A percentile compares a stretch with the other conserved stretches of the same genome.
phyloP scores from a whole-genome alignment of 1,284 basidiomycete species.

The Tilletia caries region DNA sequence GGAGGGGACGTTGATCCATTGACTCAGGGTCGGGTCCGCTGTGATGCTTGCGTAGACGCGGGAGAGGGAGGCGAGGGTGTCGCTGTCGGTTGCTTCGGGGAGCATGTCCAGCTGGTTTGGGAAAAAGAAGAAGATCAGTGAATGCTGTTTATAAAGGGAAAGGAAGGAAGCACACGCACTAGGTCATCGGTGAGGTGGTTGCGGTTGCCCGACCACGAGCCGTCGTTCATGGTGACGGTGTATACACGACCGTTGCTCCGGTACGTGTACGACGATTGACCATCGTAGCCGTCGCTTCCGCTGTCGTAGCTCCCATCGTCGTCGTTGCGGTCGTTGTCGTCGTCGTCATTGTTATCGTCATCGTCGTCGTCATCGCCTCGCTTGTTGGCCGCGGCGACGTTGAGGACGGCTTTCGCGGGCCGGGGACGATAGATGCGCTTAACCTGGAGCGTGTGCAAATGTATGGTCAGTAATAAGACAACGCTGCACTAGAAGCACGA shows the following conservation, averaged over 20 bases:
- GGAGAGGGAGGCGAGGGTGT: conserved; percentile 1
- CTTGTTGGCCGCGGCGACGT: neutral
- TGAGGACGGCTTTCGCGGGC: neutral
- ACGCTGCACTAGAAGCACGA: neutral
- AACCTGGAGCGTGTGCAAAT: neutral
- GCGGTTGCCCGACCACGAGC: neutral
- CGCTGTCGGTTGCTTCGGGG: neutral
- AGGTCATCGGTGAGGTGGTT: neutral
- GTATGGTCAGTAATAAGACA: neutral
- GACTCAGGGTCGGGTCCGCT: neutral
- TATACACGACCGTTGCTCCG: neutral
- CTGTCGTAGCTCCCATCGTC: neutral
- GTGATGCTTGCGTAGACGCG: conserved; percentile 5
- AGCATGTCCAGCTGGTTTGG: neutral
- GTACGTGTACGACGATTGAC: neutral
- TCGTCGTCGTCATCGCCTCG: neutral
- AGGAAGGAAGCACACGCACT: neutral
- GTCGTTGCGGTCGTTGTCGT: neutral
- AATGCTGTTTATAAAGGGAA: neutral
- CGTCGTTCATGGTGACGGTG: conserved; percentile 5
- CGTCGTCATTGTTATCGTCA: neutral
- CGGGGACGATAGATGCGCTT: neutral
- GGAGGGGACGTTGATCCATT: conserved; percentile 1
- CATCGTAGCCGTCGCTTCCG: neutral
- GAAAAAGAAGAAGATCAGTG: too few species aligned